Base-by-base conservation (phyloP, 176 grass and related monocot species). In the Coix lacrymajobi region DNA sequence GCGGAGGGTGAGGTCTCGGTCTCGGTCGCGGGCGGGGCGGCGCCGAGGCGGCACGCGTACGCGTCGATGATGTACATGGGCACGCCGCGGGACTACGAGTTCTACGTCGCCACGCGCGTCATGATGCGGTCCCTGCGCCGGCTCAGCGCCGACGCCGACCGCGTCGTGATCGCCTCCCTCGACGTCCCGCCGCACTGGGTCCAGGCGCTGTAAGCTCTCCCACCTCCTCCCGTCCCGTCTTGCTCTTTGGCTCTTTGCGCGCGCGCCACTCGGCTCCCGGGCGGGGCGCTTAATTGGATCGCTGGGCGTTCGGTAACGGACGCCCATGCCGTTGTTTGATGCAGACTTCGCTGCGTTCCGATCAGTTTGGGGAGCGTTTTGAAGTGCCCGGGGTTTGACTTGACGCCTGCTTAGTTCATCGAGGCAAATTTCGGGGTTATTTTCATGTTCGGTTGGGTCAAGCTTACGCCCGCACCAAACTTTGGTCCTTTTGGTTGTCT, bases 31-130 rank as follows among this genome's bases (percentile, higher is more conserved):
- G 73, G 4, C 40, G 62, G 1, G 64, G 62, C 64, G 39, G 71
- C 69, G 71, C 58, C 76, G 63, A 72, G 86, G 62, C 89, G 82
- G 63, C 91, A 97, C 81, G 94, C 94, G 37, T 97, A 97, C 73
- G 94, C 85, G 40, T 91, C 91, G 69, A 97, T 97, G 94, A 93
- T 97, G 94, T 97, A 97, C 89, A 97, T 93, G 94, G 94, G 94
- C 76, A 97, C 94, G 62, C 94, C 94, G 13, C 80, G 91, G 34
- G 94, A 97, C 77, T 97, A 97, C 80, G 94, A 97, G 84, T 97
- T 97, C 94, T 97, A 97, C 77, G 94, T 97, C 22, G 94, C 94
- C 73, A 97, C 91, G 41, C 91, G 94, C 75, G 91, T 97, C 84
- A 97, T 97, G 94, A 97, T 97, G 94, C 85, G 87, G 4, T 93